Evolutionary conservation across 768 basidiomycete genomes (phyloP).

Genomic region (Pisolithus orientalis): DNA sequence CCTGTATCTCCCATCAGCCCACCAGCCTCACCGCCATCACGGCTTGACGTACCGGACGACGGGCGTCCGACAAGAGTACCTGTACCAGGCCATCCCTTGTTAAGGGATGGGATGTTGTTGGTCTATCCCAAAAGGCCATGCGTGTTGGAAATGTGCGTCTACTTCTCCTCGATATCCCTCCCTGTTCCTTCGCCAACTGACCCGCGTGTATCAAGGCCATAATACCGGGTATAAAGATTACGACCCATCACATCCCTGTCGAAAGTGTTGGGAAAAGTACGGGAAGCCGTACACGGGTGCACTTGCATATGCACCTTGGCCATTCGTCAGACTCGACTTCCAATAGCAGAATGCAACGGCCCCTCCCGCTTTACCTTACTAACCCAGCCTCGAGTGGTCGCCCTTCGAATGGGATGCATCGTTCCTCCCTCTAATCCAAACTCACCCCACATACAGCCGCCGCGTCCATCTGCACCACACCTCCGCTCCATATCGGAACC

Average conservation of each 20-base stretch:
- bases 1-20: constrained; percentile 3
- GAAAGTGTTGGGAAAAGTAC: constrained; percentile 70
- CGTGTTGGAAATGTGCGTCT: constrained; percentile 62
- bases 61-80: constrained; percentile 60
- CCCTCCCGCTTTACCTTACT: constrained; percentile 22
- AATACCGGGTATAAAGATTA: constrained; percentile 71
- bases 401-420: background rate
- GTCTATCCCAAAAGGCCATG: constrained; percentile 62
- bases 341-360: constrained; percentile 20
- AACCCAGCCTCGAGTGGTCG: background rate
- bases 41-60: constrained; percentile 34
- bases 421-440: background rate
- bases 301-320: constrained; percentile 46
- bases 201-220: constrained; percentile 38
- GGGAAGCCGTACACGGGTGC: constrained; percentile 56
- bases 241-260: constrained; percentile 64
- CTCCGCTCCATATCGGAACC: constrained; percentile 17
- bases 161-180: background rate
- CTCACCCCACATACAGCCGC: background rate
- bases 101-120: constrained; percentile 54
- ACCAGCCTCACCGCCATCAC: constrained; percentile 10
- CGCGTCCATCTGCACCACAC: constrained; percentile 6
- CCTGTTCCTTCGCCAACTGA: background rate
- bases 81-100: constrained; percentile 59
- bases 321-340: constrained; percentile 14